A percentile compares a stretch with the other conserved stretches of the same genome.
phyloP scores from a whole-genome alignment of 805 yeast species.

The Cyberlindnera mississippiensis region DNA sequence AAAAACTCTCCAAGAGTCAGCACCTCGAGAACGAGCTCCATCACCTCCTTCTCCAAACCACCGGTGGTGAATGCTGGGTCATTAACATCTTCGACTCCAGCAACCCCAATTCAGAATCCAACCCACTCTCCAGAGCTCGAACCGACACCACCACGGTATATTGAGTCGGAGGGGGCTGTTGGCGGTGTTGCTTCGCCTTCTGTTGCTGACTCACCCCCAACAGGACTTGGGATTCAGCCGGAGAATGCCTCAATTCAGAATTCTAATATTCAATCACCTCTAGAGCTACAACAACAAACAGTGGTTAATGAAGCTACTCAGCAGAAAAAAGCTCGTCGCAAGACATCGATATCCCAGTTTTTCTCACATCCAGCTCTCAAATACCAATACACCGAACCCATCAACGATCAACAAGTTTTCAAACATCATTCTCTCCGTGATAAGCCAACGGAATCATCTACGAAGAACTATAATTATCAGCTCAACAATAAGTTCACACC shows the following conservation, averaged over 20 bases:
- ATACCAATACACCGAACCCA: conserved; percentile 1
- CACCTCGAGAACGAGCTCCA: conserved; percentile 15
- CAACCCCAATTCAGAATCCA: conserved; percentile 6
- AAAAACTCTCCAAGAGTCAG: conserved; percentile 1
- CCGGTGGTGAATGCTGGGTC: background rate
- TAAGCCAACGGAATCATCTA: background rate
- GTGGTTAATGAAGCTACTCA: too few species aligned
- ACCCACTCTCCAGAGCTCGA: conserved; percentile 7
- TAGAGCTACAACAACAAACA: background rate
- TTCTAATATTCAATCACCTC: too few species aligned
- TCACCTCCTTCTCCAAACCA: conserved; percentile 11
- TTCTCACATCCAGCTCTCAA: conserved; percentile 8
- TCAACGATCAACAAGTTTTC: background rate
- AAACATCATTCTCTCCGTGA: conserved; percentile 4
- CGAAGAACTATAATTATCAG: conserved; percentile 11
- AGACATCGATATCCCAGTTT: conserved; percentile 4
- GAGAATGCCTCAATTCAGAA: background rate
- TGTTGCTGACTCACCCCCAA: background rate
- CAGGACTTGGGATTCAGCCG: background rate
- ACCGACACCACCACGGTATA: conserved; percentile 9
- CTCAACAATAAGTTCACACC: conserved; percentile 9
- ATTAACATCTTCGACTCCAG: background rate
- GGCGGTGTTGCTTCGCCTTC: background rate
- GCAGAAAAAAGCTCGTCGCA: conserved; percentile 6
- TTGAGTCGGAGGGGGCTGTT: background rate